Evolutionary conservation across 768 basidiomycete species (phyloP), one percentile per base, ranked within the genome.

Genomic region (Russula olivacea): DNA sequence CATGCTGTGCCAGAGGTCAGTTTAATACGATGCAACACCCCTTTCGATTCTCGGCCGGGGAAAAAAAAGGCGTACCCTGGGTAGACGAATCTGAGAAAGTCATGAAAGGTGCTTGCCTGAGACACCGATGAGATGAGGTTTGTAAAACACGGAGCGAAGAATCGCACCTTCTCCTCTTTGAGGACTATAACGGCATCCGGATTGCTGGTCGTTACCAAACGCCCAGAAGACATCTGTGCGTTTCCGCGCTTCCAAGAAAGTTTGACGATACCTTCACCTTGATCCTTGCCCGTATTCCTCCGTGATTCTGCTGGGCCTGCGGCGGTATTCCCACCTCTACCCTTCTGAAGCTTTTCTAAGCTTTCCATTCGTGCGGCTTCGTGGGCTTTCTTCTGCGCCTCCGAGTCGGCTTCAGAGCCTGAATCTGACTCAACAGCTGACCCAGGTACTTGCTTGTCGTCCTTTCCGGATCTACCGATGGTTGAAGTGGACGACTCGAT

Each of bases 41-140:
- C 2, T 32, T 28, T 9, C 6, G 28, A 28, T 23, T 36, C 19
- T 4, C n/a, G 2, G 23, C 3, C 23, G 23, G 2, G 15, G 58
- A 45, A 12, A 36, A 36, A 36, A 36, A 36, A 12, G 17, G 75
- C 88, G 70, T 74, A 93, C 93, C 95, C 90, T 21, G 94, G 94
- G 73, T 97, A 96, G 56, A 94, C 84, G 72, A 87, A 95, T 76
- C 90, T 91, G 62, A 97, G 81, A 72, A 96, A 93, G 73, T 96
- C 94, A 62, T 96, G 93, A 72, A 97, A 95, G 12, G 87, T 91
- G 71, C 77, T 81, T 2, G 94, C 91, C 83, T 88, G 66, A 14
- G 43, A 23, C 21, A 32, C 21, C 10, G 28, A 40, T 54, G 45
- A 63, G 56, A 36, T 17, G 14, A 10, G 41, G 61, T 30, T 61